Evolutionary conservation across 352 stramenopile genomes (phyloP), one percentile per base, ranked within the genome.

Genomic region (Phytopythium cucurbitacearum): DNA sequence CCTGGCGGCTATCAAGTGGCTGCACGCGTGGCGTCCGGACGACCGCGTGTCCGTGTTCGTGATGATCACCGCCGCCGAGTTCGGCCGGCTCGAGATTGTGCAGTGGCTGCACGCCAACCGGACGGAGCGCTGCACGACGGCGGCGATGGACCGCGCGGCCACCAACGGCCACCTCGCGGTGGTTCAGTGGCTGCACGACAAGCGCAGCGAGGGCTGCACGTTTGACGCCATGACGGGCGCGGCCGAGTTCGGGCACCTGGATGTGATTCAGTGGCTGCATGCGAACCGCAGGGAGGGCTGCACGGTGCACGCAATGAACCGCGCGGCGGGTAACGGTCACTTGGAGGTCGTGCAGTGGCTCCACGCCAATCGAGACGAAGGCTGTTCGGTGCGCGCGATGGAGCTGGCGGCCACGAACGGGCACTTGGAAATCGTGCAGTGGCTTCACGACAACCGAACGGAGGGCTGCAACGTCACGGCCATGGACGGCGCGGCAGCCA

Each of bases 311-410:
- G 70, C 70, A 15, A 80, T 88, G 65, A 65, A 76, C 53, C 60
- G 66, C 35, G 73, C 72, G 11, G 77, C 77, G 0, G 70, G 57
- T 9, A 67, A 72, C 9, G 74, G 74, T 0, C 64, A 83, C 36
- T 43, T 88, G 1, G 59, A 78, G 1, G 51, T 83, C 21, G 59
- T 88, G 7, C 59, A 73, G 46, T 84, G 64, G 64, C 65, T 84
- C 0, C 67, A 79, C 12, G 37, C 53, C 3, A 59, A 79, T 36
- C 62, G 73, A 3, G 4, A 36, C 1, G 73, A 84, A 49, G 70
- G 70, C 2, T 71, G 64, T 46, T 72, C 65, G 1, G 40, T 39
- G 6, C 57, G 59, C 7, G 74, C 77, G 3, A 80, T 88, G 63
- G 66, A 80, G 21, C 42, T 69, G 7, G 74, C 77, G 4, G 77